Percentiles rank a stretch among this genome's conserved stretches.
Evolutionary conservation across 2,329 filamentous ascomycete species (phyloP).

Genomic region (Hymenoscyphus fructigenus): DNA sequence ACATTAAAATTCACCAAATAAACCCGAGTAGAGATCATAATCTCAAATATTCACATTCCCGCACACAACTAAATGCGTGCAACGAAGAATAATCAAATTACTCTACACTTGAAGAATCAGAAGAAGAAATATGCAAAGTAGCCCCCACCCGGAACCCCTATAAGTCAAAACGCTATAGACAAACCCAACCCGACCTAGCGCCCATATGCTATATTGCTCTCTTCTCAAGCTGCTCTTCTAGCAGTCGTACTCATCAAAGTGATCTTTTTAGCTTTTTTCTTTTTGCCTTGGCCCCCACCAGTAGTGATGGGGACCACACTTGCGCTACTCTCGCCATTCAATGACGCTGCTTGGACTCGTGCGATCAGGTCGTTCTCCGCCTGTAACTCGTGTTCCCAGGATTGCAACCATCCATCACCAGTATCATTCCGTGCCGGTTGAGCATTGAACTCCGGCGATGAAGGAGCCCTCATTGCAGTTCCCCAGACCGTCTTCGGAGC

Average conservation of each 20-base stretch:
- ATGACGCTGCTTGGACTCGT: constrained; percentile 57
- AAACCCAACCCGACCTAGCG: background rate
- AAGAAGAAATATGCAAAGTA: background rate
- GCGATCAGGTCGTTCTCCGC: constrained; percentile 52
- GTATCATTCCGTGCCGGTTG: constrained; percentile 30
- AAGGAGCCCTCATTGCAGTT: constrained; percentile 65
- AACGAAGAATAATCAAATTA: too few relatives aligned
- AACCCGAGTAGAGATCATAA: too few relatives aligned
- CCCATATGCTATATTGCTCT: background rate
- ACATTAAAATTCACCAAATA: too few relatives aligned
- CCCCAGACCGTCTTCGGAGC: constrained; percentile 86
- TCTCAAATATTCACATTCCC: too few relatives aligned
- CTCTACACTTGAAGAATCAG: background rate
- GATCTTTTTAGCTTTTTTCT: constrained; percentile 72
- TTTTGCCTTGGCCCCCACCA: constrained; percentile 46
- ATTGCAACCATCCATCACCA: constrained; percentile 85
- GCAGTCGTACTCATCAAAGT: constrained; percentile 65
- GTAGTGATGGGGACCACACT: constrained; percentile 7
- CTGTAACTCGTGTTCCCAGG: constrained; percentile 75
- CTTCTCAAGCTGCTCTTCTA: constrained; percentile 40
- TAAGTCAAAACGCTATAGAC: background rate
- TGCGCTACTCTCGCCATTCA: constrained; percentile 31
- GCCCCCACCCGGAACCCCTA: background rate
- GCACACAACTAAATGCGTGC: too few relatives aligned
- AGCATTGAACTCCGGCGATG: constrained; percentile 54